These are phyloP conservation scores for Coemansia sp. DNA, from an alignment of 192 early-diverging fungal genomes.

Conservation along the genomic window DNA sequence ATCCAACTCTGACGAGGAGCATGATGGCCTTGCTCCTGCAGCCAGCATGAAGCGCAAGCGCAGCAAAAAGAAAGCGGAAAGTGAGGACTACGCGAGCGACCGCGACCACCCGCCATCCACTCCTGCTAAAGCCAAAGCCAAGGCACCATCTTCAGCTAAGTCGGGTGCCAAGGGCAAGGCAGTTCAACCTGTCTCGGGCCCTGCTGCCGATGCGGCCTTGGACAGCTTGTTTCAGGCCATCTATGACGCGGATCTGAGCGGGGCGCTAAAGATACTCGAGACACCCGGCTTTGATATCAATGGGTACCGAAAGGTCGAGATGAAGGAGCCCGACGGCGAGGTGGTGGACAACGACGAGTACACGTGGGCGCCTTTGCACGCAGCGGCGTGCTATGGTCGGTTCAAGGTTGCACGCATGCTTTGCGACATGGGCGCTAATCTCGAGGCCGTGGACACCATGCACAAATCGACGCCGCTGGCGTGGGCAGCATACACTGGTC, in stretches of 20 bases:
- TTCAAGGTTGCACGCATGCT: slow-evolving; percentile 63
- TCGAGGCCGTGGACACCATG: slow-evolving; percentile 82
- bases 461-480: slow-evolving; percentile 77
- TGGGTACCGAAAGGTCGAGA: slow-evolving; percentile 29
- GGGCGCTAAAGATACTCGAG: slow-evolving; percentile 30
- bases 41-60: slow-evolving; percentile 30
- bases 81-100: background rate
- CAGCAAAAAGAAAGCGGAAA: slow-evolving; percentile 8
- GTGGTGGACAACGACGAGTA: slow-evolving; percentile 57
- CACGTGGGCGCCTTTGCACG: slow-evolving; percentile 83
- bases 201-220: slow-evolving; percentile 7
- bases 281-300: slow-evolving; percentile 33
- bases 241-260: slow-evolving; percentile 35
- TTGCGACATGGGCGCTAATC: slow-evolving; percentile 68
- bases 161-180: slow-evolving; percentile 3
- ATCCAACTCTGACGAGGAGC: background rate
- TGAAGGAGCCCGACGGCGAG: slow-evolving; percentile 45
- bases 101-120: background rate
- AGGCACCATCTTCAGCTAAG: no score
- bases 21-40: background rate
- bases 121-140: background rate
- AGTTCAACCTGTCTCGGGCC: background rate
- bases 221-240: slow-evolving; percentile 49
- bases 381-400: slow-evolving; percentile 77
- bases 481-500: slow-evolving; percentile 83